Percentiles rank a stretch among this genome's conserved stretches.
These are phyloP conservation scores for Schwanniomyces pseudopolymorphus DNA, from an alignment of 805 yeast genomes.

Conservation along the genomic window DNA sequence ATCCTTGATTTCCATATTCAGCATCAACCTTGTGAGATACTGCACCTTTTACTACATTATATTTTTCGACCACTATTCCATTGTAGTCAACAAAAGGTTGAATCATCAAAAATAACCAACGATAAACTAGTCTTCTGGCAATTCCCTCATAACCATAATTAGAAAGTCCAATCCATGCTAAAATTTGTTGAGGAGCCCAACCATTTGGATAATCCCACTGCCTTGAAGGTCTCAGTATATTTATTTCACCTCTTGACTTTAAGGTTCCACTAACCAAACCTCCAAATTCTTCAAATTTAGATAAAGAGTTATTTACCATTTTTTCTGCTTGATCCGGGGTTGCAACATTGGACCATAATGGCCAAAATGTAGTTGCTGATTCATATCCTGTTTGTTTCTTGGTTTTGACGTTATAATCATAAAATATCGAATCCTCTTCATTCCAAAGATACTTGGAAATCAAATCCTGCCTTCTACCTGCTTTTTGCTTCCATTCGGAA, in stretches of 20 bases:
- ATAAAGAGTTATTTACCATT: slow-evolving; percentile 57
- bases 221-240: slow-evolving; percentile 74
- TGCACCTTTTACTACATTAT: slow-evolving; percentile 78
- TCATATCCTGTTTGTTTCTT: slow-evolving; percentile 64
- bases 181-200: slow-evolving; percentile 97
- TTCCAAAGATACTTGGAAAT: slow-evolving; percentile 82
- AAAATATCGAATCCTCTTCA: slow-evolving; percentile 71
- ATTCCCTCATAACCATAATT: slow-evolving; percentile 68
- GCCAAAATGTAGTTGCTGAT: slow-evolving; percentile 89
- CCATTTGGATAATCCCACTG: slow-evolving; percentile 99
- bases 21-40: slow-evolving; percentile 93
- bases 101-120: slow-evolving; percentile 91
- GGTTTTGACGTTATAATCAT: slow-evolving; percentile 73
- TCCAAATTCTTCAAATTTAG: slow-evolving; percentile 79
- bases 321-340: slow-evolving; percentile 62
- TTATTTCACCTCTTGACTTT: slow-evolving; percentile 67
- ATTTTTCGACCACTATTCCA: slow-evolving; percentile 94
- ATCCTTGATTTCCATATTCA: slow-evolving; percentile 96
- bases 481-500: slow-evolving; percentile 60
- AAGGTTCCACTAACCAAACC: slow-evolving; percentile 87
- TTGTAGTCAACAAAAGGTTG: slow-evolving; percentile 88
- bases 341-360: slow-evolving; percentile 81
- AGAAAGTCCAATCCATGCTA: slow-evolving; percentile 85
- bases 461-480: slow-evolving; percentile 50
- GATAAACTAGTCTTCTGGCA: slow-evolving; percentile 69